A percentile compares a stretch with the other conserved stretches of the same genome.
Evolutionary conservation across 495 filamentous ascomycete genomes (phyloP).

Genomic region (Trichoderma parareesei): DNA sequence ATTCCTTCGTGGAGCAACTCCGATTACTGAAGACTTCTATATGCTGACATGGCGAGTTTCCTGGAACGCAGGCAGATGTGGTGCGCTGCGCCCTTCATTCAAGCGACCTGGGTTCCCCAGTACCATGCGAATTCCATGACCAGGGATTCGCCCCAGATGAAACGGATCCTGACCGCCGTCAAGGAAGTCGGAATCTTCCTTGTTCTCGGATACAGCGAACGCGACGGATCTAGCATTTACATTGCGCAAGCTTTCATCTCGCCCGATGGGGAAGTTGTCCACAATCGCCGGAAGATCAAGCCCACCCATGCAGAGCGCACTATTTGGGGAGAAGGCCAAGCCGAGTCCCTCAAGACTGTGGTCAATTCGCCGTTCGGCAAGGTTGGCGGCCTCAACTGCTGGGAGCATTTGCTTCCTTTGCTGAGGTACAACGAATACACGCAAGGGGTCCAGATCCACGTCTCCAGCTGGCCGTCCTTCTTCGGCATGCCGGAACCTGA

Average conservation of each 20-base stretch:
- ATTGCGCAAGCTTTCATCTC: constrained; percentile 38
- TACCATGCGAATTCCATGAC: constrained; percentile 40
- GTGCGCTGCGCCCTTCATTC: constrained; percentile 26
- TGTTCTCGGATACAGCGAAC: constrained; percentile 40
- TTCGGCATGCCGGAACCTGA: constrained; percentile 20
- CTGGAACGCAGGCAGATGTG: constrained; percentile 17
- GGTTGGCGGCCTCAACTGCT: constrained; percentile 37
- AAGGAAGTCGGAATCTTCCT: constrained; percentile 30
- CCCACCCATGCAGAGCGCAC: constrained; percentile 46
- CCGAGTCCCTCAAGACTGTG: constrained; percentile 27
- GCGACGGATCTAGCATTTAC: constrained; percentile 30
- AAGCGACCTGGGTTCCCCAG: constrained; percentile 22
- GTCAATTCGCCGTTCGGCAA: constrained; percentile 27
- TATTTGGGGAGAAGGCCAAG: constrained; percentile 38
- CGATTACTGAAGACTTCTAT: neutral
- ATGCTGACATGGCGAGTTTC: constrained; percentile 12
- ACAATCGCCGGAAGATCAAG: constrained; percentile 38
- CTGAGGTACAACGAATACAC: constrained; percentile 39
- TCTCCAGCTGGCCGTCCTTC: constrained; percentile 41
- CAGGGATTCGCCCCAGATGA: constrained; percentile 33
- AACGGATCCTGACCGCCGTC: constrained; percentile 27
- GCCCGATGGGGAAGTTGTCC: constrained; percentile 27
- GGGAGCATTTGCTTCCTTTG: constrained; percentile 48
- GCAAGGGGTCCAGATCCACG: constrained; percentile 41
- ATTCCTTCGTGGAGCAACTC: neutral